These are phyloP conservation scores for Irpex rosettiformis DNA, from an alignment of 1,284 basidiomycete species.

Conservation along the genomic window DNA sequence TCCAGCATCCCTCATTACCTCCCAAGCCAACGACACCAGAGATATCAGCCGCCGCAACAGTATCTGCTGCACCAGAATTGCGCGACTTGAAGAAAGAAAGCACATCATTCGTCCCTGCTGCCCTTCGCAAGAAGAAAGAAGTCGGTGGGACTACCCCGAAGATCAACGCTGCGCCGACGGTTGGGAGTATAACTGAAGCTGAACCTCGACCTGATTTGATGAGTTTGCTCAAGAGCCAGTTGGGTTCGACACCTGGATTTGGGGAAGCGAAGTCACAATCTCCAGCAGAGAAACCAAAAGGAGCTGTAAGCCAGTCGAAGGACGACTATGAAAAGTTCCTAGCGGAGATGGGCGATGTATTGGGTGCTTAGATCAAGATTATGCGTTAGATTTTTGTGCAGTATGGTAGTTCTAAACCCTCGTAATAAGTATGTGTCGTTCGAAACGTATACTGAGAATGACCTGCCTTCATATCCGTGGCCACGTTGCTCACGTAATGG, in stretches of 20 bases:
- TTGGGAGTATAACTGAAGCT: slow-evolving; percentile 32
- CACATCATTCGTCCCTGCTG: slow-evolving; percentile 80
- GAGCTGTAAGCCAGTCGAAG: slow-evolving; percentile 33
- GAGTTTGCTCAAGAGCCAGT: slow-evolving; percentile 53
- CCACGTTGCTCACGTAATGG: too few relatives aligned
- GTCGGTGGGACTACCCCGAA: slow-evolving; percentile 34
- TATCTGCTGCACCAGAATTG: slow-evolving; percentile 80
- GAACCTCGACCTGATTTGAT: slow-evolving; percentile 63
- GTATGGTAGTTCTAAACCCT: too few relatives aligned
- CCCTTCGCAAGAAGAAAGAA: slow-evolving; percentile 62
- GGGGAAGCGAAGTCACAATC: slow-evolving; percentile 12
- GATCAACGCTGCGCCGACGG: slow-evolving; percentile 62
- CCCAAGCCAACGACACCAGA: slow-evolving; percentile 21
- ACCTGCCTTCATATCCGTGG: too few relatives aligned
- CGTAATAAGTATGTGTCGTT: too few relatives aligned
- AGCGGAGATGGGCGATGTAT: slow-evolving; percentile 68
- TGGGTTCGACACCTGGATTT: slow-evolving; percentile 38
- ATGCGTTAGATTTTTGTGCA: neutral
- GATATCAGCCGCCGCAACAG: slow-evolving; percentile 51
- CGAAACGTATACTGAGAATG: too few relatives aligned
- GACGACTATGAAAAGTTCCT: slow-evolving; percentile 77
- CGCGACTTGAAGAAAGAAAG: slow-evolving; percentile 91
- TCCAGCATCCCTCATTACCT: slow-evolving; percentile 21
- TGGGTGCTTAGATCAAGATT: slow-evolving; percentile 16
- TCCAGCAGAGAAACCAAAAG: slow-evolving; percentile 17